phyloP scores from a whole-genome alignment of 2,329 filamentous ascomycete genomes.

The Dothidotthia symphoricarpi region DNA sequence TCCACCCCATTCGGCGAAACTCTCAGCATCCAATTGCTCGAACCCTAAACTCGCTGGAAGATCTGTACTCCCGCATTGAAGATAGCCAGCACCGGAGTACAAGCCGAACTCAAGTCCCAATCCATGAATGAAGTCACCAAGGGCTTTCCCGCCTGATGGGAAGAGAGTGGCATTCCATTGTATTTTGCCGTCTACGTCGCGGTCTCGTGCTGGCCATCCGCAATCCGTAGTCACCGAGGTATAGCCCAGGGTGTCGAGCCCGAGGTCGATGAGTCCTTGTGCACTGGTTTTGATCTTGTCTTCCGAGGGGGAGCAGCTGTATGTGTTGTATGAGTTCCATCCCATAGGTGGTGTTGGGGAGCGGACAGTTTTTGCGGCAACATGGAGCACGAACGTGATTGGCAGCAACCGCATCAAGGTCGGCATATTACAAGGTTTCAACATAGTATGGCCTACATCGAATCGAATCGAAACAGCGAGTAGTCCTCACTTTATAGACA shows the following conservation, averaged over 20 bases:
- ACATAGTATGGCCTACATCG: background rate
- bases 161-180: conserved; percentile 54
- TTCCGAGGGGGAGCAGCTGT: conserved; percentile 52
- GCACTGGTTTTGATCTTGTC: conserved; percentile 53
- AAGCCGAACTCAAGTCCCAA: conserved; percentile 54
- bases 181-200: conserved; percentile 47
- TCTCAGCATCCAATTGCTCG: conserved; percentile 58
- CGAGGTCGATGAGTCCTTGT: conserved; percentile 53
- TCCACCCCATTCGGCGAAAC: conserved; percentile 49
- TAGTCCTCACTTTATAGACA: background rate
- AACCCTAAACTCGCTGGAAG: conserved; percentile 50
- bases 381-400: conserved; percentile 6
- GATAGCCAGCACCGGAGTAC: conserved; percentile 47
- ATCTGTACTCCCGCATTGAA: conserved; percentile 46
- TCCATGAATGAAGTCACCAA: conserved; percentile 52
- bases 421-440: background rate
- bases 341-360: conserved; percentile 39
- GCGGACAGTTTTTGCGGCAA: conserved; percentile 17
- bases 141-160: conserved; percentile 51
- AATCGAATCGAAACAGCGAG: too few species aligned
- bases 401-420: conserved; percentile 1
- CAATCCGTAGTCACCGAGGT: conserved; percentile 58
- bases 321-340: conserved; percentile 62
- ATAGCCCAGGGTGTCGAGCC: conserved; percentile 56
- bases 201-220: conserved; percentile 52